Conservation (phyloP, 306 rosid genomes). For the Begonia peltatifolia region DNA sequence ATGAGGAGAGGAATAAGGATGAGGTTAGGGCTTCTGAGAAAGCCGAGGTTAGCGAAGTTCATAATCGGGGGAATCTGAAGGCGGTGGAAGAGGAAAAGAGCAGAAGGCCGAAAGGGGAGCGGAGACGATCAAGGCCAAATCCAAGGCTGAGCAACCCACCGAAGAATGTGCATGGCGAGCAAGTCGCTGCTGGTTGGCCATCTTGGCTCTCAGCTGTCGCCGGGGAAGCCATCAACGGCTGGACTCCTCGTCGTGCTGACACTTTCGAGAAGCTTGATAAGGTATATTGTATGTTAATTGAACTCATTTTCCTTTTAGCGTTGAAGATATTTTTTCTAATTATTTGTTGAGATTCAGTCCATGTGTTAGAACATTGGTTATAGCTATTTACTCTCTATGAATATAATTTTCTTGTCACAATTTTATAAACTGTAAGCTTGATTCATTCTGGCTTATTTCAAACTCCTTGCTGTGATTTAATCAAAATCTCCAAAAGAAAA, state of each 20-base stretch:
- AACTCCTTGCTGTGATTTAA: background rate
- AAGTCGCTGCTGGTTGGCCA: constrained; percentile 99
- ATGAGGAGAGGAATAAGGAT: constrained; percentile 14
- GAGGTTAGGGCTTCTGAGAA: constrained; percentile 21
- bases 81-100: constrained; percentile 36
- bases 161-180: constrained; percentile 81
- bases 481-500: too few species aligned
- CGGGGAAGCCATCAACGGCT: constrained; percentile 92
- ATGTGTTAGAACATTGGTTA: too few species aligned
- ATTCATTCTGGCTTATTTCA: background rate
- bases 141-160: constrained; percentile 82
- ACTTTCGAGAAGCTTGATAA: constrained; percentile 88
- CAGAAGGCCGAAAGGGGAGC: constrained; percentile 35
- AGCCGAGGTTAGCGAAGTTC: constrained; percentile 18
- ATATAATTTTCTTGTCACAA: background rate
- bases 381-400: background rate
- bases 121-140: constrained; percentile 69
- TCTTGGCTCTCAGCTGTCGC: constrained; percentile 97
- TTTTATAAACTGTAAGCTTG: background rate
- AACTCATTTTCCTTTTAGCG: background rate
- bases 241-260: constrained; percentile 87
- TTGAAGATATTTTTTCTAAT: too few species aligned
- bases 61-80: constrained; percentile 32
- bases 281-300: constrained; percentile 15
- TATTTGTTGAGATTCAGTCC: too few species aligned